phyloP scores from a whole-genome alignment of 192 early-diverging fungal species.

The Linnemannia elongata region DNA sequence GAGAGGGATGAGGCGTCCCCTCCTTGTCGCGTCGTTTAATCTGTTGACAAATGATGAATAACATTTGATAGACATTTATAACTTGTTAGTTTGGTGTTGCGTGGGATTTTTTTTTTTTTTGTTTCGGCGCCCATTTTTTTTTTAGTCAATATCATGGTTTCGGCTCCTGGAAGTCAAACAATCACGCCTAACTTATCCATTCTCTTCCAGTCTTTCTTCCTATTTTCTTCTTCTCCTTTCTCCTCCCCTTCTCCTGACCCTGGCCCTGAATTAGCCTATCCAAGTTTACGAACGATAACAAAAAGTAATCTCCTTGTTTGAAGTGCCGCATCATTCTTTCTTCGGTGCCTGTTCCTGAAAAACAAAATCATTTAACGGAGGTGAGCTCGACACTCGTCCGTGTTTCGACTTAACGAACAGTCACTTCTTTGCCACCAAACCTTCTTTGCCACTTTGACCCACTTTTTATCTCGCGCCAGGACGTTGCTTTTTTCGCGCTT shows the following conservation, averaged over 20 bases:
- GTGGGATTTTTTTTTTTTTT: neutral
- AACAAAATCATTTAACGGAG: no score
- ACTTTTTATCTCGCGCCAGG: no score
- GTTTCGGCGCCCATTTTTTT: neutral
- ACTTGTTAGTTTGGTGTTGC: neutral
- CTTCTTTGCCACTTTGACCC: no score
- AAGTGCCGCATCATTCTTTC: neutral
- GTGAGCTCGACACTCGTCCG: no score
- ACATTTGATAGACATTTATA: neutral
- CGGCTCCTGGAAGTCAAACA: neutral
- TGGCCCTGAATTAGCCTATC: neutral
- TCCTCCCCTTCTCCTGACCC: neutral
- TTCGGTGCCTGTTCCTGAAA: neutral
- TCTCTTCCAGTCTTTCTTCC: neutral
- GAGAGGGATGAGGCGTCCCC: neutral
- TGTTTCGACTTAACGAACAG: no score
- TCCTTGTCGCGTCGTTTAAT: neutral
- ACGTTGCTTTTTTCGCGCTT: no score
- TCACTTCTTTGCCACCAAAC: no score
- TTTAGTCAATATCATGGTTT: neutral
- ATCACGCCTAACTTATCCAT: neutral
- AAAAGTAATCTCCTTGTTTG: neutral
- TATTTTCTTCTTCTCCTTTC: neutral
- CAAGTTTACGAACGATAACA: neutral
- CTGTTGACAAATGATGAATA: neutral